phyloP scores from a whole-genome alignment of 83 land plant species.

The Isoetes engelmannii region DNA sequence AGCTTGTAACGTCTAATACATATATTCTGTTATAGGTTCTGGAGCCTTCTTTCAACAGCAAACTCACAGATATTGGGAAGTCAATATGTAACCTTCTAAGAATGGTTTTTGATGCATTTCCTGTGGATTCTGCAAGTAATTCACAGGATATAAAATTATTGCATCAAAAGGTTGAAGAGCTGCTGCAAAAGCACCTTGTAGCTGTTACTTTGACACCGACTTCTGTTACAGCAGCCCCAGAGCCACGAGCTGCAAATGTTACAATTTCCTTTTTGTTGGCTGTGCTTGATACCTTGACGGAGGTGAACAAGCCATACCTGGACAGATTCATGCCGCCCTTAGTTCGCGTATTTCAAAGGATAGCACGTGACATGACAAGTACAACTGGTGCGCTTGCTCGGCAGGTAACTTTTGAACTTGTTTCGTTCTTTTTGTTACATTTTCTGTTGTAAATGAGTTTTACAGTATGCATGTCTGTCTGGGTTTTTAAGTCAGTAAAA shows the following conservation, averaged over 20 bases:
- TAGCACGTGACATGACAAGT: conserved; percentile 71
- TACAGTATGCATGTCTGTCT: background rate
- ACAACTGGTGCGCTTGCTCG: conserved; percentile 48
- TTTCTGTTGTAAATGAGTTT: conserved; percentile 5
- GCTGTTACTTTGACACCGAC: conserved; percentile 68
- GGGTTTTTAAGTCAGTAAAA: background rate
- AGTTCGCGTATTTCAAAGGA: conserved; percentile 90
- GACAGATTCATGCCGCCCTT: conserved; percentile 57
- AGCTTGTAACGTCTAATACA: too few species aligned
- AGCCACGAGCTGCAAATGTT: conserved; percentile 49
- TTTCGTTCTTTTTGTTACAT: background rate
- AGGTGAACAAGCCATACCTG: conserved; percentile 63
- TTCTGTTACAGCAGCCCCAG: conserved; percentile 32
- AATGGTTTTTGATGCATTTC: conserved; percentile 93
- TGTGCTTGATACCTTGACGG: conserved; percentile 65
- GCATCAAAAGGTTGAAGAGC: conserved; percentile 86
- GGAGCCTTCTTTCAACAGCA: conserved; percentile 91
- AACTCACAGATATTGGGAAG: conserved; percentile 85
- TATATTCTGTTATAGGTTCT: conserved; percentile 48
- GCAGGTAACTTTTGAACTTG: conserved; percentile 47
- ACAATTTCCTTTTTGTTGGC: conserved; percentile 77
- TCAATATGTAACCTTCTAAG: conserved; percentile 84
- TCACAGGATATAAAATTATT: conserved; percentile 76
- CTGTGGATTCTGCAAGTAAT: conserved; percentile 58
- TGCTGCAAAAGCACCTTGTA: conserved; percentile 79